Base-by-base conservation (phyloP, 2,329 filamentous ascomycete genomes). In the Neofusicoccum kwambonambiense region DNA sequence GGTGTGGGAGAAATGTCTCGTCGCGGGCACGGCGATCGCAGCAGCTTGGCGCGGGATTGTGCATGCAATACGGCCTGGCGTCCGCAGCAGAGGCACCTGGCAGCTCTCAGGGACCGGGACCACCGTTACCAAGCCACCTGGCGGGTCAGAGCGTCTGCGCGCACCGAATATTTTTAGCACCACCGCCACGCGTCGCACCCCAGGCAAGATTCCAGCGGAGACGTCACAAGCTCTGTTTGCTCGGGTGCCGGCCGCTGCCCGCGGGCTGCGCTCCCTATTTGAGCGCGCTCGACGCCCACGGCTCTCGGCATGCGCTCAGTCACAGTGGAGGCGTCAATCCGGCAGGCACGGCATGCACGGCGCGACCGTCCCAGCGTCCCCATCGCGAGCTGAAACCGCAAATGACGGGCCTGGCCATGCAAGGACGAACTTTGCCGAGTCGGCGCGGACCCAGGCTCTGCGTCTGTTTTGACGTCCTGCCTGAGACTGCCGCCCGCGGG, bases 41-140 rank as follows among this genome's bases (percentile, higher is more conserved):
- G 54, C 27, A 60, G 56, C 56, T 60, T 47, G 56, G 56, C 56
- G 56, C 56, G 56, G 41, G 56, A 60, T 60, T 60, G 56, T 60
- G 56, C 56, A 60, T 60, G 31, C 56, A 58, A 45, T 45, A 58
- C 39, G 39, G 39, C 39, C 39, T 56, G 54, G 54, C 54, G 19
- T 58, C 27, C 15, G 42, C 27, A 60, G 56, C 56, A 60, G 42
- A 60, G 42, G 42, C 39, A 44, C 37, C 37, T 57, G 37, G 52
- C 54, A 60, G 56, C 42, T 49, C 51, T 60, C 56, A 60, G 56
- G 56, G 56, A 60, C 56, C 56, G 50, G n/a, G n/a, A 52, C 50
- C 47, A 34, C 22, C 5, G 27, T 44, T 44, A 52, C 27, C 56
- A 60, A 60, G 56, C 56, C 56, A 60, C 56, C 13, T 37, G 22